A percentile compares a stretch with the other conserved stretches of the same genome.
Evolutionary conservation across 495 filamentous ascomycete species (phyloP).

Genomic region (Venustampulla echinocandica): DNA sequence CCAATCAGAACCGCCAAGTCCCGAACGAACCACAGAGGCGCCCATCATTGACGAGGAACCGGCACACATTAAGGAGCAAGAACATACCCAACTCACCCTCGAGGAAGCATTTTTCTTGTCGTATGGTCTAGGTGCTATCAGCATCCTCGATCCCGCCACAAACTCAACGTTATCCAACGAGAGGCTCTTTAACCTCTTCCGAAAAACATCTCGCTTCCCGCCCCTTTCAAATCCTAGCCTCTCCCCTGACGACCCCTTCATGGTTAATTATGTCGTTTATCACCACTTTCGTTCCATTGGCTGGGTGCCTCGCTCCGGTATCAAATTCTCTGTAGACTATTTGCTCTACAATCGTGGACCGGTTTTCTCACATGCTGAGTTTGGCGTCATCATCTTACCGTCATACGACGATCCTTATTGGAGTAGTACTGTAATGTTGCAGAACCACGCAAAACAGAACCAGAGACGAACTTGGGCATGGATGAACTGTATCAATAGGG

Average conservation of each 20-base stretch:
- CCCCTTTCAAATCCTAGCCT: constrained; percentile 25
- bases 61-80: constrained; percentile 54
- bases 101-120: constrained; percentile 91
- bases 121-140: constrained; percentile 72
- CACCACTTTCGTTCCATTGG: constrained; percentile 95
- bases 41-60: constrained; percentile 12
- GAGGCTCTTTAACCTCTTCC: constrained; percentile 55
- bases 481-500: constrained; percentile 84
- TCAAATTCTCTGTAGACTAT: constrained; percentile 93
- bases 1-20: constrained; percentile 37
- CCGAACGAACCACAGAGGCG: constrained; percentile 11
- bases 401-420: constrained; percentile 72
- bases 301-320: constrained; percentile 88
- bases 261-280: constrained; percentile 79
- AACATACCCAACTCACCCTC: constrained; percentile 81
- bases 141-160: constrained; percentile 50
- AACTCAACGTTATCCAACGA: constrained; percentile 37
- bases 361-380: constrained; percentile 89
- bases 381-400: constrained; percentile 75
- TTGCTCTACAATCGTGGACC: constrained; percentile 92
- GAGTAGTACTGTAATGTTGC: constrained; percentile 29
- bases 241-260: constrained; percentile 70
- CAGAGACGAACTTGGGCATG: constrained; percentile 66
- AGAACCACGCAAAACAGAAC: constrained; percentile 35
- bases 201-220: constrained; percentile 62